These are phyloP conservation scores for Scalesia atractyloides DNA, from an alignment of 129 eudicot species.

Conservation along the genomic window DNA sequence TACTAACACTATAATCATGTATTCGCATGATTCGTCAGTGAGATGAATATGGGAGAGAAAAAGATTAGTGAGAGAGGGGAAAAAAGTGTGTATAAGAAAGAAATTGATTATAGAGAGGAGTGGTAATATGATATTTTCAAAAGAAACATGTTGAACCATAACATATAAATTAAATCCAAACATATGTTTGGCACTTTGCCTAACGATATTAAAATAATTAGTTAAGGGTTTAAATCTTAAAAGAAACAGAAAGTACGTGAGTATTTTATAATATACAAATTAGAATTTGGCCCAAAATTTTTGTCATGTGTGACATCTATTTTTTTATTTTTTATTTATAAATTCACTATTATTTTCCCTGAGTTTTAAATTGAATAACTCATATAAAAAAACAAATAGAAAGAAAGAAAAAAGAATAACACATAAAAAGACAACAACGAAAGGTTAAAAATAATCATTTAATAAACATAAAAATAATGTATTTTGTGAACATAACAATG, in stretches of 20 bases:
- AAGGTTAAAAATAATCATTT: background rate
- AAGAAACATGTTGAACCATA: no score
- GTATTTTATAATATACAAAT: background rate
- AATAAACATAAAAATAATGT: conserved; percentile 1
- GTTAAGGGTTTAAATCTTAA: background rate
- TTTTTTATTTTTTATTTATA: background rate
- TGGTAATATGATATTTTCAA: no score
- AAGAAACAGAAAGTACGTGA: background rate
- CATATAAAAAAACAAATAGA: background rate
- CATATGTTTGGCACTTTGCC: background rate
- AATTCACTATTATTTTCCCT: background rate
- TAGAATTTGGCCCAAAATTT: background rate
- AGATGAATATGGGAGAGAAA: no score
- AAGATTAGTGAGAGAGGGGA: no score
- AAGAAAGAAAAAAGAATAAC: background rate
- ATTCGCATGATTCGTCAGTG: no score
- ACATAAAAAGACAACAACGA: background rate
- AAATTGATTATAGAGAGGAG: no score
- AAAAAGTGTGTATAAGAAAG: no score
- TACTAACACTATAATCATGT: no score
- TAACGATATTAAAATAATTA: background rate
- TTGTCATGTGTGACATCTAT: background rate
- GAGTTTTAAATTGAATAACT: background rate
- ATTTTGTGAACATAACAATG: conserved; percentile 20
- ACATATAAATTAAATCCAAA: background rate